These are phyloP conservation scores for Rhexocercosporidium sp. DNA, from an alignment of 2,329 filamentous ascomycete genomes.

Conservation along the genomic window DNA sequence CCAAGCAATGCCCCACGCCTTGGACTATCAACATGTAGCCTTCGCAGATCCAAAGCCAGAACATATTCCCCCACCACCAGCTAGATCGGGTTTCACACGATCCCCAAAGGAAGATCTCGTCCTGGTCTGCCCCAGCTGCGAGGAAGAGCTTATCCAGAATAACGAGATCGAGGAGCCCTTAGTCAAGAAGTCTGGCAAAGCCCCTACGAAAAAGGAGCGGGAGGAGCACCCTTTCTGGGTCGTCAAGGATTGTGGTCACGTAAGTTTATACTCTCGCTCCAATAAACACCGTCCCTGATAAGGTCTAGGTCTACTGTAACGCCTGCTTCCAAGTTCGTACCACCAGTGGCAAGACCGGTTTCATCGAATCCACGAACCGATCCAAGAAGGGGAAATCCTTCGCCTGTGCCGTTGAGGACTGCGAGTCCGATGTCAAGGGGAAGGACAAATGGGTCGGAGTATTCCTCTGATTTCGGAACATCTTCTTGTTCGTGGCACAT, in stretches of 20 bases:
- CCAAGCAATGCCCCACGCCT: constrained; percentile 33
- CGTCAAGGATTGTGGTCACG: constrained; percentile 88
- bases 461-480: constrained; percentile 46
- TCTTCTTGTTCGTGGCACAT: constrained; percentile 3
- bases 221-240: constrained; percentile 90
- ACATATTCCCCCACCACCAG: constrained; percentile 49
- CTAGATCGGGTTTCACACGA: constrained; percentile 80
- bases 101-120: constrained; percentile 73
- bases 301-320: constrained; percentile 64
- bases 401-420: constrained; percentile 62
- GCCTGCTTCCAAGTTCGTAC: constrained; percentile 62
- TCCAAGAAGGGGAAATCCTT: constrained; percentile 44
- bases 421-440: constrained; percentile 55
- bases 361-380: constrained; percentile 39
- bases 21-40: constrained; percentile 38
- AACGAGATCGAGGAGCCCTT: constrained; percentile 40
- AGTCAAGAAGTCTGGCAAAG: constrained; percentile 52
- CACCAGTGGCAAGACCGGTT: constrained; percentile 44
- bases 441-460: constrained; percentile 68
- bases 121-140: constrained; percentile 85
- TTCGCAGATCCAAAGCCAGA: constrained; percentile 38
- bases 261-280: constrained; percentile 51
- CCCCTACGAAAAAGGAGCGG: constrained; percentile 54
- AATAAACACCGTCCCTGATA: constrained; percentile 31
- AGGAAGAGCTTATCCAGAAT: constrained; percentile 80